Evolutionary conservation across 1,139 yeast genomes (phyloP).

Genomic region (Lodderomyces oxycetoniae): DNA sequence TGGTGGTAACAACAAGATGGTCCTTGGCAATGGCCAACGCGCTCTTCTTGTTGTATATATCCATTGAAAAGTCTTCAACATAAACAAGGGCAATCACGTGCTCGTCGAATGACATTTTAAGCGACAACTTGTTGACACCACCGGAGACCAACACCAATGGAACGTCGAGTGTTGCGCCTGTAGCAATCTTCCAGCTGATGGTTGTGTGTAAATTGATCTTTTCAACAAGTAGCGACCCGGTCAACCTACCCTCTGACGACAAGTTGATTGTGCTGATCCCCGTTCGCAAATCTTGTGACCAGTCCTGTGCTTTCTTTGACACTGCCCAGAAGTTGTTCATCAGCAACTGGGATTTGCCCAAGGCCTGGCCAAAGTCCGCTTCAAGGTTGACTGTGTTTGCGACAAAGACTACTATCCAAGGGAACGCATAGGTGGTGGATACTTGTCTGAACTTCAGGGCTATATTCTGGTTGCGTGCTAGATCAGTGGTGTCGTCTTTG

Average conservation of each 20-base stretch:
- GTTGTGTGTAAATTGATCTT: constrained; percentile 58
- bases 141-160: constrained; percentile 67
- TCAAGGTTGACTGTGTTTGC: constrained; percentile 49
- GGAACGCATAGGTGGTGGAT: constrained; percentile 60
- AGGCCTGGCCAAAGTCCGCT: constrained; percentile 78
- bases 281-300: constrained; percentile 67
- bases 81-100: constrained; percentile 72
- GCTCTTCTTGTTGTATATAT: constrained; percentile 66
- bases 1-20: constrained; percentile 53
- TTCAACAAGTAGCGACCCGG: constrained; percentile 56
- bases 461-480: constrained; percentile 36
- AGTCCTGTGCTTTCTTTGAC: constrained; percentile 60
- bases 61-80: constrained; percentile 46
- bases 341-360: constrained; percentile 58
- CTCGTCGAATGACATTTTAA: constrained; percentile 72
- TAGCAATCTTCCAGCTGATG: constrained; percentile 60
- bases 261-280: constrained; percentile 56
- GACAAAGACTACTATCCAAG: constrained; percentile 67
- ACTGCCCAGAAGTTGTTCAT: constrained; percentile 65
- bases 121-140: constrained; percentile 51
- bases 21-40: constrained; percentile 47
- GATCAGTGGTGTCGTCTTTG: constrained; percentile 11
- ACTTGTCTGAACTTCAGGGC: constrained; percentile 56
- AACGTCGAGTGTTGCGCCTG: constrained; percentile 42
- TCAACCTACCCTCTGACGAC: constrained; percentile 68